Evolutionary conservation across 139 green algal species (phyloP).

Genomic region (Microglena sp.): DNA sequence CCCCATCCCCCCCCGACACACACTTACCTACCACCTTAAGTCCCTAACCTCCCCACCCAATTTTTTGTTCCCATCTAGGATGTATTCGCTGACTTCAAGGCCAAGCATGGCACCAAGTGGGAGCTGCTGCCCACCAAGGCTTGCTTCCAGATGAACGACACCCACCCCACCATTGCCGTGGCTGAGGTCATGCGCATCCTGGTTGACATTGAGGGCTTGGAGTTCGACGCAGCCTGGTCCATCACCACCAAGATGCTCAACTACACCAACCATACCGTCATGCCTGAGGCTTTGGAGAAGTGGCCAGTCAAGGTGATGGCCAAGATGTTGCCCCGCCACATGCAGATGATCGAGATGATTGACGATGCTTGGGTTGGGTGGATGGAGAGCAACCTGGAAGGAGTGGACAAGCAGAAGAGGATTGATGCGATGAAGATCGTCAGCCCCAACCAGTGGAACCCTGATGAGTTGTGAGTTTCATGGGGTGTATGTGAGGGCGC

Average conservation of each 20-base stretch:
- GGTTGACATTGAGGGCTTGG: slow-evolving; percentile 85
- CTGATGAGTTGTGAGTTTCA: slow-evolving; percentile 70
- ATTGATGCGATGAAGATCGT: slow-evolving; percentile 72
- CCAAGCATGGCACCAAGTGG: slow-evolving; percentile 45
- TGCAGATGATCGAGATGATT: slow-evolving; percentile 88
- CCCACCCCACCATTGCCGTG: slow-evolving; percentile 92
- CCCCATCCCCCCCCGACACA: too few species aligned
- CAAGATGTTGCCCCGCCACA: slow-evolving; percentile 94
- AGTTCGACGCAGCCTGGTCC: slow-evolving; percentile 76
- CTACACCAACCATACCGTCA: slow-evolving; percentile 99
- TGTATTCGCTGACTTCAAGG: too few species aligned
- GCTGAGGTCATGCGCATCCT: slow-evolving; percentile 96
- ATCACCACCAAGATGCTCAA: slow-evolving; percentile 78
- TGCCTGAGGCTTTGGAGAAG: slow-evolving; percentile 98
- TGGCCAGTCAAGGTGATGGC: slow-evolving; percentile 83
- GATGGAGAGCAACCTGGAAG: slow-evolving; percentile 30
- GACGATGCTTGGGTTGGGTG: slow-evolving; percentile 48
- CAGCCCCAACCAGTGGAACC: slow-evolving; percentile 75
- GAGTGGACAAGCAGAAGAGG: slow-evolving; percentile 26
- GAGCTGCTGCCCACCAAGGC: slow-evolving; percentile 76
- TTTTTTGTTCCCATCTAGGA: too few species aligned
- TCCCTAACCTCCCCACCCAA: too few species aligned
- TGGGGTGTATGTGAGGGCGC: too few species aligned
- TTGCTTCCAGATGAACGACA: slow-evolving; percentile 97
- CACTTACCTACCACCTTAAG: too few species aligned